Conservation (phyloP, 2,329 filamentous ascomycete species). For the Diaporthe sp. region DNA sequence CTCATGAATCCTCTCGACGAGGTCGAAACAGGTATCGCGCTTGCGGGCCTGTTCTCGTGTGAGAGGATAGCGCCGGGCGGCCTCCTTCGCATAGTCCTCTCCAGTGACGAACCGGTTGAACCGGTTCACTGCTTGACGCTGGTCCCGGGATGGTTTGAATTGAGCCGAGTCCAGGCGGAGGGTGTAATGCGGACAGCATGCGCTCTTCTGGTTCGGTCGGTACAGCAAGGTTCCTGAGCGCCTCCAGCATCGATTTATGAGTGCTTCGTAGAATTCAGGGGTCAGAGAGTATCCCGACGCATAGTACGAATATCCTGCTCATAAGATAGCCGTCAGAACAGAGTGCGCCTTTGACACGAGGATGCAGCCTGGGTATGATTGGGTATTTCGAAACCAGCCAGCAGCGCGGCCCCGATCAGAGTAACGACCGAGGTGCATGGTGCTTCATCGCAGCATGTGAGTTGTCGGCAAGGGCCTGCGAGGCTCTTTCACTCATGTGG, state of each 20-base stretch:
- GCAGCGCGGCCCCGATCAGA: background rate
- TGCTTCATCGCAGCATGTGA: constrained; percentile 9
- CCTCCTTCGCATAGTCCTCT: constrained; percentile 75
- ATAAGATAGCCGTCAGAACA: constrained; percentile 30
- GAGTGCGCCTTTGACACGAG: background rate
- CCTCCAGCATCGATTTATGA: constrained; percentile 84
- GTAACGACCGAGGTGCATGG: background rate
- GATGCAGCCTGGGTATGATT: background rate
- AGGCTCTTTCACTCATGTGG: constrained; percentile 20
- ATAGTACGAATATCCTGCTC: constrained; percentile 80
- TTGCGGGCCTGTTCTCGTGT: constrained; percentile 76
- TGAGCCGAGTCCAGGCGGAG: constrained; percentile 77
- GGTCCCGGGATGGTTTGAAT: constrained; percentile 78
- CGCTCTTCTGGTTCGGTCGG: constrained; percentile 81
- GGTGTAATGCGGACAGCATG: constrained; percentile 94
- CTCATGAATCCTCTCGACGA: constrained; percentile 78
- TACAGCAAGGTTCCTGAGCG: constrained; percentile 80
- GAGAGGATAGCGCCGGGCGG: constrained; percentile 74
- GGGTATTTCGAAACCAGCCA: background rate
- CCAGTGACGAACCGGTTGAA: constrained; percentile 80
- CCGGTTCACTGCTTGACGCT: constrained; percentile 81
- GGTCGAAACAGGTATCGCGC: constrained; percentile 76
- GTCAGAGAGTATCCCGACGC: constrained; percentile 72
- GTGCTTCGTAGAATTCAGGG: constrained; percentile 76
- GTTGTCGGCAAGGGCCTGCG: background rate